A percentile compares a stretch with the other conserved stretches of the same genome.
These are phyloP conservation scores for Leishmania mexicana DNA, from an alignment of 208 protist species.

Conservation along the genomic window DNA sequence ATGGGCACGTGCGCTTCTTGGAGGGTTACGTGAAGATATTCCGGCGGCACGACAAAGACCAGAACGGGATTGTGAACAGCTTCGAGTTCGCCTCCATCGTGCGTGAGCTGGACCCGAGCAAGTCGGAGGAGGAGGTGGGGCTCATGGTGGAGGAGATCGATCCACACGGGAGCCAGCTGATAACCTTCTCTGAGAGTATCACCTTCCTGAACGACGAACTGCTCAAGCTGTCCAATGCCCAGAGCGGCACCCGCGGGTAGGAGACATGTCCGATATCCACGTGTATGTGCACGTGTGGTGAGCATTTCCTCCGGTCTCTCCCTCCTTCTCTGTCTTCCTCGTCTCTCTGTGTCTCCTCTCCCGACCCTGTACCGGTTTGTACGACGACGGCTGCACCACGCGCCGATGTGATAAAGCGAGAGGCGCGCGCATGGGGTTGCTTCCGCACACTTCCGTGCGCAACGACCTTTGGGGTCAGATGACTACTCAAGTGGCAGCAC, in stretches of 20 bases:
- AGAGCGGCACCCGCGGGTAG: constrained; percentile 12
- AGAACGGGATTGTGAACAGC: constrained; percentile 81
- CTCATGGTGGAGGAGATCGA: constrained; percentile 66
- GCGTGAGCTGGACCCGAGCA: constrained; percentile 45
- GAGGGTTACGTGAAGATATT: constrained; percentile 77
- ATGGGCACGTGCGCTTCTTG: constrained; percentile 89
- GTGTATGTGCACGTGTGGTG: background rate
- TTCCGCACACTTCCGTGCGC: background rate
- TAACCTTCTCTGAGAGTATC: constrained; percentile 87
- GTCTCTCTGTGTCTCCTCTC: background rate
- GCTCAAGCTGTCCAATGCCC: constrained; percentile 31
- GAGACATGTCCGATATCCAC: background rate
- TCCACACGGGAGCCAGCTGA: constrained; percentile 73
- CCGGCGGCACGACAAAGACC: constrained; percentile 63
- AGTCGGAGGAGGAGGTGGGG: constrained; percentile 60
- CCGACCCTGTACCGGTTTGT: background rate
- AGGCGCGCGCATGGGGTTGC: background rate
- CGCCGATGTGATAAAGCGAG: background rate
- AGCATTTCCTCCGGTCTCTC: background rate
- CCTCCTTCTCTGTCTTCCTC: background rate
- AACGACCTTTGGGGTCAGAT: background rate
- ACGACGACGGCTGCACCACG: background rate
- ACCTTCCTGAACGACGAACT: constrained; percentile 74
- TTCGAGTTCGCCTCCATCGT: constrained; percentile 68
- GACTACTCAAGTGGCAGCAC: background rate